Evolutionary conservation across 2,329 filamentous ascomycete species (phyloP).

Genomic region (Penicillium palitans): DNA sequence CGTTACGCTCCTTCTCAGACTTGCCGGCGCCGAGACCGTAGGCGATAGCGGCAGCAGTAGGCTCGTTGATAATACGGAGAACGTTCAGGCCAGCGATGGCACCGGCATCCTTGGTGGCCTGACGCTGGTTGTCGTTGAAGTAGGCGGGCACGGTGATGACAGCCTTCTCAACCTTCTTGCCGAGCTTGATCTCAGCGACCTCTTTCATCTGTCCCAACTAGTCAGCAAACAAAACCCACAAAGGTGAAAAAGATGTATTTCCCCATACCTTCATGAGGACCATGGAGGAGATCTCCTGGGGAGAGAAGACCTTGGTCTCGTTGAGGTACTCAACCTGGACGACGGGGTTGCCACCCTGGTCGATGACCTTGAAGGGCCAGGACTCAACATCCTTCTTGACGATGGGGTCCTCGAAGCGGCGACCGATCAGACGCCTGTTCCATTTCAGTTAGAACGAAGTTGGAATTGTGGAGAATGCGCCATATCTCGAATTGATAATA

Average conservation of each 20-base stretch:
- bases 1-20: constrained; percentile 96
- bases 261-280: constrained; percentile 84
- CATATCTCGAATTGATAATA: background rate
- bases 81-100: constrained; percentile 96
- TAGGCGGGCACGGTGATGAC: constrained; percentile 99
- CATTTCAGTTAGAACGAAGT: constrained; percentile 12
- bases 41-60: constrained; percentile 94
- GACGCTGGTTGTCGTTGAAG: constrained; percentile 99
- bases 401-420: constrained; percentile 88
- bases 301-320: constrained; percentile 93
- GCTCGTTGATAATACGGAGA: constrained; percentile 99
- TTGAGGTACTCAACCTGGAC: constrained; percentile 95
- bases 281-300: constrained; percentile 99
- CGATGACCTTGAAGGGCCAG: constrained; percentile 98
- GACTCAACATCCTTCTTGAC: constrained; percentile 99
- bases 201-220: constrained; percentile 82
- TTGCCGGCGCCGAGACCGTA: constrained; percentile 96
- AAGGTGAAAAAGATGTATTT: background rate
- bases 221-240: constrained; percentile 22
- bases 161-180: constrained; percentile 98
- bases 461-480: constrained; percentile 1
- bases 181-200: constrained; percentile 96
- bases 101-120: constrained; percentile 99
- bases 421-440: constrained; percentile 89
- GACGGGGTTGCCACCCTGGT: constrained; percentile 82